Evolutionary conservation across 495 filamentous ascomycete genomes (phyloP), one percentile per base, ranked within the genome.

Genomic region (Friedmanniomyces simplex): DNA sequence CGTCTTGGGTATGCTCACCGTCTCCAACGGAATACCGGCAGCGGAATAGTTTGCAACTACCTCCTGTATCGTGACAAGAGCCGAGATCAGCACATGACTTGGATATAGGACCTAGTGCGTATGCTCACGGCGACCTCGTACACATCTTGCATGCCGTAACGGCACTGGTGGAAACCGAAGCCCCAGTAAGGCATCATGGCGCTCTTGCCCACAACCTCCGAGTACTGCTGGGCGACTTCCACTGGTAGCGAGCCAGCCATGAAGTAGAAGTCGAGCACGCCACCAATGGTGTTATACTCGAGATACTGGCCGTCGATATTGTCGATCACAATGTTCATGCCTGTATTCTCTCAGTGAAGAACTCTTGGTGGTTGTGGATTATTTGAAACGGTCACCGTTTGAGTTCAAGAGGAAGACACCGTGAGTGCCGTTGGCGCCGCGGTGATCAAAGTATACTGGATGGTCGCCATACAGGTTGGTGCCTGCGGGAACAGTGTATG

Each of bases 201-300:
- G 2, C 87, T 80, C 14, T 79, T 69, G 0, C 85, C 85, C 28
- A 83, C 77, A 32, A 90, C 72, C 45, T 84, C 78, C 22, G 82
- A 73, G 65, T 95, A 95, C 66, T 93, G 86, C 67, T 76, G 71
- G 20, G 84, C 76, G 0, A 89, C 88, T 51, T 87, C 79, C 54
- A 82, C 76, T 0, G 89, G 86, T 41, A 72, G 78, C 0, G 86
- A 82, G 1, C 89, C 89, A 50, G 84, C 77, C 21, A 93, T 67
- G 72, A 94, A 91, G 71, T 91, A 93, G 43, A 95, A 81, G 68
- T 95, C 89, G 8, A 95, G 58, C n/a, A 93, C 76, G 24, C 89
- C 89, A 43, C 88, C 87, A 0, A 93, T 72, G 24, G 80, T 80
- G 64, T 93, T 90, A 72, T 91, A 95, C 71, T 94, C 86, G 32